Conservation (phyloP, 805 yeast species). For the Candida piceae region DNA sequence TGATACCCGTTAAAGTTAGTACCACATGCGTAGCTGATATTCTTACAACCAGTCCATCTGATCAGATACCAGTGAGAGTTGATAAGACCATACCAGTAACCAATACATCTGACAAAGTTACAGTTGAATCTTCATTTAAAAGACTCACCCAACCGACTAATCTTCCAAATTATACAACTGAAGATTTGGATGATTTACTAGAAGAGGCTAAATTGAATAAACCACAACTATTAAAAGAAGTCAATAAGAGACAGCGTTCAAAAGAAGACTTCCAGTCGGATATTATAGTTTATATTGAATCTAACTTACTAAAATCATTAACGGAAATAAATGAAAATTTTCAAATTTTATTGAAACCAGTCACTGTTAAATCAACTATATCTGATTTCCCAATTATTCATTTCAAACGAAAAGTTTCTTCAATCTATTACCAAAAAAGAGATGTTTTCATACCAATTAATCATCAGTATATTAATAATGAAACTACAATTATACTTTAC, state of each 20-base stretch:
- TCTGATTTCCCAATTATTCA: slow-evolving; percentile 38
- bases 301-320: slow-evolving; percentile 24
- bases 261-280: slow-evolving; percentile 48
- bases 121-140: too few relatives aligned
- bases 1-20: too few relatives aligned
- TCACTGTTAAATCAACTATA: slow-evolving; percentile 17
- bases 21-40: too few relatives aligned
- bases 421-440: slow-evolving; percentile 41
- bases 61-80: too few relatives aligned
- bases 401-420: slow-evolving; percentile 47
- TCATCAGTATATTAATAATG: slow-evolving; percentile 33
- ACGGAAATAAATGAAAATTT: slow-evolving; percentile 21
- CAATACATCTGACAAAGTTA: too few relatives aligned
- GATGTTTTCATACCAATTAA: slow-evolving; percentile 54
- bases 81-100: too few relatives aligned
- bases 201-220: slow-evolving; percentile 14
- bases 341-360: slow-evolving; percentile 10
- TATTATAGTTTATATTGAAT: slow-evolving; percentile 43
- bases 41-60: too few relatives aligned
- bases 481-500: slow-evolving; percentile 39
- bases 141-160: neutral
- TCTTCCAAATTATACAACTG: neutral
- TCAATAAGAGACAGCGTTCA: slow-evolving; percentile 36
- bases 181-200: slow-evolving; percentile 19
- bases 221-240: slow-evolving; percentile 18